Conservation (phyloP, 768 basidiomycete genomes). For the Mrakia frigida region DNA sequence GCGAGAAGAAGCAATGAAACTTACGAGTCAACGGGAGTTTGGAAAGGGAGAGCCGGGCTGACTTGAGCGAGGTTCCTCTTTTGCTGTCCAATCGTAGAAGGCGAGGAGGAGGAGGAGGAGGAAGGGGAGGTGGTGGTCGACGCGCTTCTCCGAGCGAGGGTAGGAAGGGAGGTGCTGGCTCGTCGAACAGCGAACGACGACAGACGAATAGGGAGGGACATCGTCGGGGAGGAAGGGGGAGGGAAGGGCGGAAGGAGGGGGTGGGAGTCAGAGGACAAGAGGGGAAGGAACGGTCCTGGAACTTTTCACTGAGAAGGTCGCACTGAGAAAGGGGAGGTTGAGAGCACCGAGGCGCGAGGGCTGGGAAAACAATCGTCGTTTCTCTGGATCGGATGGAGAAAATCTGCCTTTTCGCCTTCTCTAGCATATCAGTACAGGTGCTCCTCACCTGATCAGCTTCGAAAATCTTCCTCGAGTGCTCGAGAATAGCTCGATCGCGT, state of each 20-base stretch:
- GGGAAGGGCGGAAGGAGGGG: not conserved
- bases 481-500: not conserved
- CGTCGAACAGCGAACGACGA: slow-evolving; percentile 18
- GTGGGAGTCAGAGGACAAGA: not conserved
- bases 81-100: not conserved
- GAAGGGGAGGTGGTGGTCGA: not conserved
- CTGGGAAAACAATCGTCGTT: too few species aligned
- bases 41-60: slow-evolving; percentile 11
- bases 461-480: too few species aligned
- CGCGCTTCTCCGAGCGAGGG: not conserved
- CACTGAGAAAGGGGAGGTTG: not conserved
- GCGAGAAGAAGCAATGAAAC: not conserved
- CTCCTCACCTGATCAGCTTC: too few species aligned
- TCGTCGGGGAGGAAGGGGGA: not conserved
- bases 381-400: too few species aligned
- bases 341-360: too few species aligned
- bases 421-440: too few species aligned
- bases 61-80: slow-evolving; percentile 4
- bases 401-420: too few species aligned
- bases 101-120: not conserved
- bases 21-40: slow-evolving; percentile 27
- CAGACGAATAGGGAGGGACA: slow-evolving; percentile 21
- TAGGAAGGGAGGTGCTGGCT: not conserved
- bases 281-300: not conserved
- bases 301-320: not conserved